Base-by-base conservation (phyloP, 1,284 basidiomycete genomes). In the Puccinia brachypodii region DNA sequence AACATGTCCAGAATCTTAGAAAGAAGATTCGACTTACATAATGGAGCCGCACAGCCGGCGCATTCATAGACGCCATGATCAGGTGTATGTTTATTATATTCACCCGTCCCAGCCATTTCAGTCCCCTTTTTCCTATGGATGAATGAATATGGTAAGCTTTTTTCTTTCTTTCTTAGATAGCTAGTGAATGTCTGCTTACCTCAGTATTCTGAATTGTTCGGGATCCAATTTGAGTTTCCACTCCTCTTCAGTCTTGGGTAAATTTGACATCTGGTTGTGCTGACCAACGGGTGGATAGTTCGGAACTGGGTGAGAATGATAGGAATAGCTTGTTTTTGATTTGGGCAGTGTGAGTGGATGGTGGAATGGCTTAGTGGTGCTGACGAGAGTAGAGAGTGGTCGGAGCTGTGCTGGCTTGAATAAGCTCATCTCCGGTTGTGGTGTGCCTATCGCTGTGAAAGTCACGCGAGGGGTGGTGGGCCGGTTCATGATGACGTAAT, bases 1-100 rank as follows among this genome's bases (percentile, higher is more conserved):
- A n/a, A n/a, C n/a, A n/a, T n/a, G n/a, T n/a, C n/a, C n/a, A 74
- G 44, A 68, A 68, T 71, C 19, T 82, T 72, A 16, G 53, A 58
- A 16, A 40, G 53, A 36, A 40, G 1, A 13, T 42, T 42, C 42
- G 68, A 77, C 50, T 85, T 86, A 84, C 87, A 87, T 22, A 87
- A 84, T 1, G 87, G 87, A 60, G 86, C 83, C 33, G 85, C 83
- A 83, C 87, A 87, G 6, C 86, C 87, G 0, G 86, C 87, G 68
- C 87, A 87, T n/a, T 84, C 85, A 82, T 87, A 87, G 31, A 83
- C 80, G 19, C 83, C 83, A 81, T 82, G 73, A 7, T 50, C 38
- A 31, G 77, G 68, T 36, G 58, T 47, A 36, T 80, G 68, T 19
- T 80, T 60, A 40, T 72, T 60, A 44, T 80, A 72, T 47, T 66